Conservation (phyloP, 1,139 yeast genomes). For the Geotrichum phurueaensis region DNA sequence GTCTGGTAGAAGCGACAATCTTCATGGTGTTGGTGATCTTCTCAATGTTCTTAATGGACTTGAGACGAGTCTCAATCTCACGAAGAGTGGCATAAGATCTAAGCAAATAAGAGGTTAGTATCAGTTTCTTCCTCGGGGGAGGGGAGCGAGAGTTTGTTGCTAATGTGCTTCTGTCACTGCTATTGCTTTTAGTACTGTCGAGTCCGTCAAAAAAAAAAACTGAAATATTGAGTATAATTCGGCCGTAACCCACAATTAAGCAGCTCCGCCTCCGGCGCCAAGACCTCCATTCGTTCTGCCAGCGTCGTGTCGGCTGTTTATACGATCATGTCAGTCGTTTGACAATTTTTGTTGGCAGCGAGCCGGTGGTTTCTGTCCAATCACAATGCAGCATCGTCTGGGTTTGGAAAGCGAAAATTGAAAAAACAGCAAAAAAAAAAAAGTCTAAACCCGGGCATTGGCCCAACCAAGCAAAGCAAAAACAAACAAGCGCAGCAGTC, state of each 20-base stretch:
- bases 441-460: neutral
- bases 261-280: neutral
- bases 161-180: neutral
- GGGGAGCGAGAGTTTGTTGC: neutral
- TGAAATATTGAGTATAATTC: neutral
- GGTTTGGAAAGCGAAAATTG: slow-evolving; percentile 4
- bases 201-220: neutral
- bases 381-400: slow-evolving; percentile 12
- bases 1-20: slow-evolving; percentile 96
- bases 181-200: neutral
- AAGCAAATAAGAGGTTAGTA: slow-evolving; percentile 1
- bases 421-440: neutral
- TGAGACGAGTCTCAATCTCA: slow-evolving; percentile 96
- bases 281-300: neutral
- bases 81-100: slow-evolving; percentile 97
- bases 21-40: slow-evolving; percentile 99
- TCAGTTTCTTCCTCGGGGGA: neutral
- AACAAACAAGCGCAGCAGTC: neutral
- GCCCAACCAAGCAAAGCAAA: neutral
- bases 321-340: neutral
- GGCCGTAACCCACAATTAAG: neutral
- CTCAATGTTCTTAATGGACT: slow-evolving; percentile 97
- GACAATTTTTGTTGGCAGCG: neutral
- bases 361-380: slow-evolving; percentile 7
- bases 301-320: neutral